phyloP scores from a whole-genome alignment of 1,284 basidiomycete genomes.

The Pyrrhoderma noxium region DNA sequence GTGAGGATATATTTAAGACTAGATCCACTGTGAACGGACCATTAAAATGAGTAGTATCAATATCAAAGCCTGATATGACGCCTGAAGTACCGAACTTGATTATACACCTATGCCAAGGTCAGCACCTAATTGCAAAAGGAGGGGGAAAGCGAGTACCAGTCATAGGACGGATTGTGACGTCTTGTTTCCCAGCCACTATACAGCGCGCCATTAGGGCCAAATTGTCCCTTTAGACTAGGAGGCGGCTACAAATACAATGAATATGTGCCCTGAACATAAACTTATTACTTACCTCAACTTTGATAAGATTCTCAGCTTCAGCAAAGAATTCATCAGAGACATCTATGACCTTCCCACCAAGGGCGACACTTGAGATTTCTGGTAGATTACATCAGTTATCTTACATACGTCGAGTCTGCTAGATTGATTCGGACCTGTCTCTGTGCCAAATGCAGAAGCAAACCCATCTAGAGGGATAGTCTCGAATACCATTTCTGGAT shows the following conservation, averaged over 20 bases:
- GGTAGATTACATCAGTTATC: constrained; percentile 1
- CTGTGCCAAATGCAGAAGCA: constrained; percentile 14
- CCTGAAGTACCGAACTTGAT: constrained; percentile 82
- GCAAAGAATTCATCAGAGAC: constrained; percentile 98
- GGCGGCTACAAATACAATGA: constrained; percentile 48
- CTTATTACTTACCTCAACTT: constrained; percentile 56
- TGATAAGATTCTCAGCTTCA: constrained; percentile 76
- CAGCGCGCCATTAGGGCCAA: constrained; percentile 91
- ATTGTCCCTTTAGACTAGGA: constrained; percentile 83
- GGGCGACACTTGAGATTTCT: constrained; percentile 87
- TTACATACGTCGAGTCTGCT: not conserved
- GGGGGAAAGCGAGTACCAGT: constrained; percentile 57
- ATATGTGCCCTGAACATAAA: constrained; percentile 4
- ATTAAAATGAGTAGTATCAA: constrained; percentile 94
- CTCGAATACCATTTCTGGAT: constrained; percentile 6
- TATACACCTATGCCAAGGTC: constrained; percentile 60
- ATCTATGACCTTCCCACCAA: constrained; percentile 71
- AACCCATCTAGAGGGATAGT: constrained; percentile 9
- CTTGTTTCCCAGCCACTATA: constrained; percentile 94
- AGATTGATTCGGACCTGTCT: constrained; percentile 11
- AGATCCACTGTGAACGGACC: constrained; percentile 38
- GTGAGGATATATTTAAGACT: not conserved
- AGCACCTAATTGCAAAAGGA: not conserved
- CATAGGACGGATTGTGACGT: constrained; percentile 81
- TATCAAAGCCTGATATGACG: constrained; percentile 79